These are phyloP conservation scores for Microbotryum violaceum DNA, from an alignment of 1,284 basidiomycete genomes.

Conservation along the genomic window DNA sequence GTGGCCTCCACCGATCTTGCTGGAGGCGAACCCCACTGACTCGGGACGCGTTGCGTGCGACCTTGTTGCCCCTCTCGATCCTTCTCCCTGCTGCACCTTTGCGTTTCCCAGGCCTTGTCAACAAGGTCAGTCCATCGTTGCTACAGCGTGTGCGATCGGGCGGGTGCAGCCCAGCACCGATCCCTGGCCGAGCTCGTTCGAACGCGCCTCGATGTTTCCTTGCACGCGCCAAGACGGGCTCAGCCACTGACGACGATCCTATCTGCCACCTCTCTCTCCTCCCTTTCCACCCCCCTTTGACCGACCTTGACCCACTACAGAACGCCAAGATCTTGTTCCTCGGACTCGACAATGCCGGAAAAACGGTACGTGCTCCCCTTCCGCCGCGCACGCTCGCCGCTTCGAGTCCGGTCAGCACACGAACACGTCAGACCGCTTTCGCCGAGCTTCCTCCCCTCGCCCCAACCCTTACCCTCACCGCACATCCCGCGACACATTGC, in stretches of 20 bases:
- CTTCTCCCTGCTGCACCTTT: constrained; percentile 6
- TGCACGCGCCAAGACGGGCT: no score
- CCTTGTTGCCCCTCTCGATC: background rate
- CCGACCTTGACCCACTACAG: constrained; percentile 33
- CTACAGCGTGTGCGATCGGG: background rate
- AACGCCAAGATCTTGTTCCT: constrained; percentile 99
- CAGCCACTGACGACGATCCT: background rate
- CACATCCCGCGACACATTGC: background rate
- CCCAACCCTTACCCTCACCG: background rate
- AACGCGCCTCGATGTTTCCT: no score
- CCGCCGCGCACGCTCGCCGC: background rate
- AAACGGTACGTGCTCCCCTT: constrained; percentile 63
- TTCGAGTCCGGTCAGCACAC: background rate
- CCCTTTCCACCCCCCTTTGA: no score
- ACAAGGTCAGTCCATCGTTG: constrained; percentile 51
- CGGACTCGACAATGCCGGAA: constrained; percentile 82
- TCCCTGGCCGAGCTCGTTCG: no score
- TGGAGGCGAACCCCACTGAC: background rate
- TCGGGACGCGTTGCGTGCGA: no score
- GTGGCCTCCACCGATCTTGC: constrained; percentile 32
- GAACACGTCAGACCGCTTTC: background rate
- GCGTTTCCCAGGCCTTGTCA: constrained; percentile 63
- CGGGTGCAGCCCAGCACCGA: no score
- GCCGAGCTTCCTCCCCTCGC: no score
- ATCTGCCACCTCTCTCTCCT: background rate